Conservation (phyloP, 2,329 filamentous ascomycete genomes). For the Pseudovirgaria hyperparasitica region DNA sequence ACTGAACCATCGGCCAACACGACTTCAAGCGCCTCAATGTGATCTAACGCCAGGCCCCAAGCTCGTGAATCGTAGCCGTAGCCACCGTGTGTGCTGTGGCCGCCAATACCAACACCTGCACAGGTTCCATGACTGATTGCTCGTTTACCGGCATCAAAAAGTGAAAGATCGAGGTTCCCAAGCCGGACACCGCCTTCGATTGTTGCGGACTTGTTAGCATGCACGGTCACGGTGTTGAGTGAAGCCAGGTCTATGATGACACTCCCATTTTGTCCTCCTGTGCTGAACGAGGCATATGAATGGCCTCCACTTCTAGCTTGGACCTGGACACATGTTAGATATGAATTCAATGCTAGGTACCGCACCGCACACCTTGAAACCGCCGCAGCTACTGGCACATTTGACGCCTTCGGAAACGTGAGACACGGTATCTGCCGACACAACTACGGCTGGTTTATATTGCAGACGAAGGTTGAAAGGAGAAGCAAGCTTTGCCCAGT, state of each 20-base stretch:
- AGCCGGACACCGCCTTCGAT: conserved; percentile 39
- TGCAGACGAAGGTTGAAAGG: conserved; percentile 24
- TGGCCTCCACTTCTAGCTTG: conserved; percentile 53
- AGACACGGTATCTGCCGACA: conserved; percentile 38
- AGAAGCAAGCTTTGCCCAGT: conserved; percentile 13
- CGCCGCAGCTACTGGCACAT: conserved; percentile 38
- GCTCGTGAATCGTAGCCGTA: conserved; percentile 22
- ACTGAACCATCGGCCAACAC: conserved; percentile 27
- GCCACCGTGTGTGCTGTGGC: conserved; percentile 23
- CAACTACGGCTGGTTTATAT: conserved; percentile 40
- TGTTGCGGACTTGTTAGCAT: too few relatives aligned
- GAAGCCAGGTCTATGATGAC: conserved; percentile 36
- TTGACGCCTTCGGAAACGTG: conserved; percentile 46
- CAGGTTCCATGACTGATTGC: conserved; percentile 42
- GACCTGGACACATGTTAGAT: conserved; percentile 43
- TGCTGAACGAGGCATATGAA: conserved; percentile 43
- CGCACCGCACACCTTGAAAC: too few relatives aligned
- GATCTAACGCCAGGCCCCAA: conserved; percentile 23
- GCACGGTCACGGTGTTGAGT: conserved; percentile 26
- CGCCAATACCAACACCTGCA: conserved; percentile 29
- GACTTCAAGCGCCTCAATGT: conserved; percentile 21
- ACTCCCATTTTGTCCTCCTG: conserved; percentile 36
- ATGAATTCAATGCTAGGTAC: too few relatives aligned
- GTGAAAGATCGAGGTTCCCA: conserved; percentile 22
- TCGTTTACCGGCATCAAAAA: conserved; percentile 20